Percentiles rank a stretch among this genome's conserved stretches.
These are phyloP conservation scores for Apophysomyces sp. DNA, from an alignment of 371 early-diverging fungal genomes.

Conservation along the genomic window DNA sequence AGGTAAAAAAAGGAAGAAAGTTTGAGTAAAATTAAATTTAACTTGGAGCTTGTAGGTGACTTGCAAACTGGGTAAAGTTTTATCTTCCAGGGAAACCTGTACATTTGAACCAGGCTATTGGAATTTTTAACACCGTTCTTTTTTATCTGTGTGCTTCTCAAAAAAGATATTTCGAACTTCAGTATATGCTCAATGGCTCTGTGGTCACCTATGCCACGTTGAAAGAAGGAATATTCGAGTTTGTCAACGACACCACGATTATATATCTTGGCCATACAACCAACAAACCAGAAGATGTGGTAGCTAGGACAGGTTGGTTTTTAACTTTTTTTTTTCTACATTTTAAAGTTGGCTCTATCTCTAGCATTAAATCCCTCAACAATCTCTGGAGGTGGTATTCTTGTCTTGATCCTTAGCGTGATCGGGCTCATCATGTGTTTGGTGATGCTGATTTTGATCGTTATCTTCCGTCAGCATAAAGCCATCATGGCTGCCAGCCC, in stretches of 20 bases:
- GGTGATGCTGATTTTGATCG: conserved; percentile 24
- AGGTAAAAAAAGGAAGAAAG: conserved; percentile 7
- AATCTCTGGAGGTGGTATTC: conserved; percentile 11
- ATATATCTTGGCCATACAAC: conserved; percentile 30
- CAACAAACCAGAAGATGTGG: conserved; percentile 21
- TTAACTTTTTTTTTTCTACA: background rate
- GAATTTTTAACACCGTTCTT: background rate
- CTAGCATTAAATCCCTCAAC: conserved; percentile 29
- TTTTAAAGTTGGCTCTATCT: background rate
- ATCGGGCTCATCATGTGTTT: conserved; percentile 21
- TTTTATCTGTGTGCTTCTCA: background rate
- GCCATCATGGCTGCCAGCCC: conserved; percentile 41
- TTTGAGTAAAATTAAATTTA: background rate
- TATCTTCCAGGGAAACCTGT: background rate
- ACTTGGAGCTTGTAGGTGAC: conserved; percentile 8
- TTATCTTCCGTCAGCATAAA: conserved; percentile 22
- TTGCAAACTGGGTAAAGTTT: conserved; percentile 15
- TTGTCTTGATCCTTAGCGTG: conserved; percentile 13
- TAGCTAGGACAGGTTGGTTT: conserved; percentile 13
- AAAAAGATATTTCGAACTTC: conserved; percentile 21
- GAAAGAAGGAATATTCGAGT: conserved; percentile 20
- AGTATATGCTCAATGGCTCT: conserved; percentile 24
- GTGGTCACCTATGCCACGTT: conserved; percentile 25
- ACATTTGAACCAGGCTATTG: background rate
- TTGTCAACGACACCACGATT: conserved; percentile 12